Conservation (phyloP, 2,329 filamentous ascomycete species). For the Huntiella moniliformis region DNA sequence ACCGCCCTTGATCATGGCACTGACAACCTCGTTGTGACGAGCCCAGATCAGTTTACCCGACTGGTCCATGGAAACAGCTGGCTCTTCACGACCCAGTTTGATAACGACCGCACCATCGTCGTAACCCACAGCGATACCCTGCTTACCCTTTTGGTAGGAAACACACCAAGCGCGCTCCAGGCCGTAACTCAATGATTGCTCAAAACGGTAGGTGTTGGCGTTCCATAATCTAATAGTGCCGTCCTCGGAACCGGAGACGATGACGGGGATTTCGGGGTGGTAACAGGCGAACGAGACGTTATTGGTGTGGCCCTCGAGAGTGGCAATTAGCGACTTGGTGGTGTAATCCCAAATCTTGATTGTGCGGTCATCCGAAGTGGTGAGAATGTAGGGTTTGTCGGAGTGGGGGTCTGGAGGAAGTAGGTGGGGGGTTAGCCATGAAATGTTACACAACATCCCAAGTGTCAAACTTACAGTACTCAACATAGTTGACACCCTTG, state of each 20-base stretch:
- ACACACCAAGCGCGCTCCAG: slow-evolving; percentile 96
- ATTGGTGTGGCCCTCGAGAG: slow-evolving; percentile 88
- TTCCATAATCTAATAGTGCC: slow-evolving; percentile 98
- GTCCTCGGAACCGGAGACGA: slow-evolving; percentile 95
- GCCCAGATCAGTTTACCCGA: slow-evolving; percentile 96
- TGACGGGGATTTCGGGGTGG: slow-evolving; percentile 88
- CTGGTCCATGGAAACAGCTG: slow-evolving; percentile 90
- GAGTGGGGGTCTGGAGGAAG: slow-evolving; percentile 36
- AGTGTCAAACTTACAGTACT: slow-evolving; percentile 36
- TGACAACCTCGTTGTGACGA: slow-evolving; percentile 84
- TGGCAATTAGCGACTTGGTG: slow-evolving; percentile 91
- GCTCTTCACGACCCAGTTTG: slow-evolving; percentile 93
- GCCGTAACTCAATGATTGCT: slow-evolving; percentile 91
- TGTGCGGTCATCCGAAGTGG: slow-evolving; percentile 87
- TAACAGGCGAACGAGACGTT: slow-evolving; percentile 98
- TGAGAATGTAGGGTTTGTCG: slow-evolving; percentile 74
- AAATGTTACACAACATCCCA: too few species aligned
- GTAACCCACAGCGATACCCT: slow-evolving; percentile 88
- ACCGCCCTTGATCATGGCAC: slow-evolving; percentile 82
- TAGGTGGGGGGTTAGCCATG: too few species aligned
- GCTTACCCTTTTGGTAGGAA: slow-evolving; percentile 82
- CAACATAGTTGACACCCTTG: slow-evolving; percentile 95
- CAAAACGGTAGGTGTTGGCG: slow-evolving; percentile 87
- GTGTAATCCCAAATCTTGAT: slow-evolving; percentile 99
- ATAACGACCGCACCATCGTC: slow-evolving; percentile 96